phyloP scores from a whole-genome alignment of 192 early-diverging fungal genomes.

The Gaertneriomyces semiglobifer region DNA sequence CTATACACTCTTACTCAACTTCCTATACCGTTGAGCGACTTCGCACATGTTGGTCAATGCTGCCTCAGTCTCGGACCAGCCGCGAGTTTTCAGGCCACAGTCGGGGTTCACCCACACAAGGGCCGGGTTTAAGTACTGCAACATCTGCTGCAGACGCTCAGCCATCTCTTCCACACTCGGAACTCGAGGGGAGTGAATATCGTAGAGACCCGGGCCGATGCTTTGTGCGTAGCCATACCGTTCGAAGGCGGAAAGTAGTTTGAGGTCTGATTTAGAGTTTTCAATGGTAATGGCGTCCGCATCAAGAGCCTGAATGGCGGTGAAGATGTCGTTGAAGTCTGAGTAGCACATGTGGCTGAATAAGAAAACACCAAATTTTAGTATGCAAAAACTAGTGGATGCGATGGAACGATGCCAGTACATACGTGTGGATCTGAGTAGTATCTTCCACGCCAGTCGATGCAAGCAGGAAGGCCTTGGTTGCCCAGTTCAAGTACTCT shows the following conservation, averaged over 20 bases:
- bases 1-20: background rate
- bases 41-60: slow-evolving; percentile 74
- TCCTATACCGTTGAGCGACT: slow-evolving; percentile 24
- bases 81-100: slow-evolving; percentile 95
- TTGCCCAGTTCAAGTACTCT: slow-evolving; percentile 93
- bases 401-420: background rate
- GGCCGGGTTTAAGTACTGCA: slow-evolving; percentile 75
- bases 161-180: slow-evolving; percentile 86
- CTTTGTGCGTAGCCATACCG: slow-evolving; percentile 78
- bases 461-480: slow-evolving; percentile 85
- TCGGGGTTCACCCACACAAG: slow-evolving; percentile 97
- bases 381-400: background rate
- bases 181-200: slow-evolving; percentile 98
- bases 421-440: slow-evolving; percentile 84
- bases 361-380: background rate
- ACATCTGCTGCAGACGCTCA: slow-evolving; percentile 74
- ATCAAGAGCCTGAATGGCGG: slow-evolving; percentile 86
- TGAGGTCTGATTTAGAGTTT: slow-evolving; percentile 95
- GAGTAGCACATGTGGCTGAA: slow-evolving; percentile 95
- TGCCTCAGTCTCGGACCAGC: slow-evolving; percentile 88
- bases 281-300: slow-evolving; percentile 97
- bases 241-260: slow-evolving; percentile 87
- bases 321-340: slow-evolving; percentile 99
- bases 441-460: slow-evolving; percentile 78
- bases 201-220: slow-evolving; percentile 96